Evolutionary conservation across 208 protist genomes (phyloP).

Genomic region (Vickermania spadyakhi): DNA sequence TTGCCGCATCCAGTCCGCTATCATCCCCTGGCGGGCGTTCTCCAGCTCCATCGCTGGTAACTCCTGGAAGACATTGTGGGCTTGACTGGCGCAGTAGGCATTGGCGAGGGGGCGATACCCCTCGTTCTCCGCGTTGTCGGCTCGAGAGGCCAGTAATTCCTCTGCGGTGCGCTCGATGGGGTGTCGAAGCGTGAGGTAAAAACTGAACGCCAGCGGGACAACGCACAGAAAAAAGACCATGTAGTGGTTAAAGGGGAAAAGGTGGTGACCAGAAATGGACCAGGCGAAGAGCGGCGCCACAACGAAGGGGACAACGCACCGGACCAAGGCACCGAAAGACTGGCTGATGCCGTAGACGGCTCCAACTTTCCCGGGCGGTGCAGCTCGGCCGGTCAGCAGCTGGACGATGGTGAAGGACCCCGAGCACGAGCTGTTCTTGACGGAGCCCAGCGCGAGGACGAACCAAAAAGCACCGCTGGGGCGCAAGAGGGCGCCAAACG

Average conservation of each 20-base stretch:
- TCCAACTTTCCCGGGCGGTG: conserved; percentile 24
- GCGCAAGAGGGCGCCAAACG: conserved; percentile 10
- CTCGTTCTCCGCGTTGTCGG: neutral
- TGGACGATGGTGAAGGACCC: conserved; percentile 35
- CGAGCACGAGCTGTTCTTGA: conserved; percentile 20
- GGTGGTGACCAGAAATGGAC: conserved; percentile 28
- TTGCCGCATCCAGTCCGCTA: neutral
- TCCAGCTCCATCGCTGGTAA: neutral
- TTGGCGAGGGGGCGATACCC: neutral
- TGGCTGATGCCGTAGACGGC: conserved; percentile 56
- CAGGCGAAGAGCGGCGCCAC: conserved; percentile 38
- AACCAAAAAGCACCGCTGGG: conserved; percentile 10
- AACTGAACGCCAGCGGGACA: conserved; percentile 20
- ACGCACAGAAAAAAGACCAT: conserved; percentile 49
- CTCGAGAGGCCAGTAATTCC: neutral
- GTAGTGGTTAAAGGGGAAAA: conserved; percentile 36
- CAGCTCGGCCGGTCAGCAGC: conserved; percentile 41
- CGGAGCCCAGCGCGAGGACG: conserved; percentile 23
- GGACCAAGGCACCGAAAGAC: conserved; percentile 31
- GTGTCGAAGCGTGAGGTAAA: conserved; percentile 11
- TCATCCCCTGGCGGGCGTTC: neutral
- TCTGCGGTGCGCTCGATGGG: neutral
- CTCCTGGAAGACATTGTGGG: neutral
- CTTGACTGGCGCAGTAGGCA: neutral
- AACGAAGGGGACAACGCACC: conserved; percentile 25